These are phyloP conservation scores for Angomonas deanei DNA, from an alignment of 208 protist species.

Conservation along the genomic window DNA sequence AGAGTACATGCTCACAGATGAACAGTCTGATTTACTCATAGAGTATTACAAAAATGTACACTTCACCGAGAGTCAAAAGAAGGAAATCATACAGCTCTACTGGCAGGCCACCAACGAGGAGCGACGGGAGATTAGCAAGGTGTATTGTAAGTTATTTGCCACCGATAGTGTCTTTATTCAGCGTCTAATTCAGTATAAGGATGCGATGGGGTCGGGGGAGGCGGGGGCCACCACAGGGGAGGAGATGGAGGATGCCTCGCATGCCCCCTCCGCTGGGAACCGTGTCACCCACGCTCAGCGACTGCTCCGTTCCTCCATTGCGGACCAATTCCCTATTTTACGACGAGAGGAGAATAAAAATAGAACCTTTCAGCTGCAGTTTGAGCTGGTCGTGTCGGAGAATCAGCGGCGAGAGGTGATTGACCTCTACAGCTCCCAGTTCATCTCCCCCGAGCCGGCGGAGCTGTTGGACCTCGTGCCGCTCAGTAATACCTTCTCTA, in stretches of 20 bases:
- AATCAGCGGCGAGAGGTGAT: constrained; percentile 53
- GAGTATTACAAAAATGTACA: constrained; percentile 63
- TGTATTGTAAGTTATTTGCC: constrained; percentile 67
- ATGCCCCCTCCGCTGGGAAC: not conserved
- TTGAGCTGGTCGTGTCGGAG: constrained; percentile 61
- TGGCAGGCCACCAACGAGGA: constrained; percentile 63
- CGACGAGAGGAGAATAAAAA: not conserved
- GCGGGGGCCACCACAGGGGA: not conserved
- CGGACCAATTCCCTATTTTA: constrained; percentile 70
- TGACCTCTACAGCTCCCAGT: constrained; percentile 81
- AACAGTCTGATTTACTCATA: constrained; percentile 49
- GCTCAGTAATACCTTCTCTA: constrained; percentile 59
- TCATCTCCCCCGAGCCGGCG: constrained; percentile 67
- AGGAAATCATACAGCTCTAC: constrained; percentile 59
- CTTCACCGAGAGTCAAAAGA: constrained; percentile 55
- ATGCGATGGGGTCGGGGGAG: constrained; percentile 13
- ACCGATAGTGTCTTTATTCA: constrained; percentile 64
- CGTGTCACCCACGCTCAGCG: constrained; percentile 66
- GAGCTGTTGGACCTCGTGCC: constrained; percentile 66
- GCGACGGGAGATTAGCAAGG: constrained; percentile 59
- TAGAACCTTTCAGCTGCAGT: constrained; percentile 38
- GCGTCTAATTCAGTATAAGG: constrained; percentile 58
- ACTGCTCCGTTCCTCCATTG: constrained; percentile 68
- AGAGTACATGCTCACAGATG: constrained; percentile 44
- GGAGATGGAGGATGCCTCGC: not conserved